Evolutionary conservation across 2,329 filamentous ascomycete species (phyloP).

Genomic region (Pyrenochaeta sp.): DNA sequence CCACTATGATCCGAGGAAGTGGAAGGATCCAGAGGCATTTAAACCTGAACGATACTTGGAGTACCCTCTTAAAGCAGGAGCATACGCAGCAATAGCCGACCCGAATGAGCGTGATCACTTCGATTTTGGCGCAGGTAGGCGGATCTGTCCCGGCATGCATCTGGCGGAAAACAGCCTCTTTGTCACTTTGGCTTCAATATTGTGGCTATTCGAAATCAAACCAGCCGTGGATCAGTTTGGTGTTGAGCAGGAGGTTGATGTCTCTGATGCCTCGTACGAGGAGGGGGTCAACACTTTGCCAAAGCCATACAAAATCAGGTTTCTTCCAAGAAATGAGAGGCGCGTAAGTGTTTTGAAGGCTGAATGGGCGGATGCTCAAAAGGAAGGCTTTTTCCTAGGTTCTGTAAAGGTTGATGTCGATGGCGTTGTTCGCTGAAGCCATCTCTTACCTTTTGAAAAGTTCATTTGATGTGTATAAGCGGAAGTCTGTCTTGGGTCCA

Average conservation of each 20-base stretch:
- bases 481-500: too few species aligned
- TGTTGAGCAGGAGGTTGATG: constrained; percentile 41
- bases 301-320: constrained; percentile 35
- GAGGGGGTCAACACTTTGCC: constrained; percentile 30
- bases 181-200: constrained; percentile 22
- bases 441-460: too few species aligned
- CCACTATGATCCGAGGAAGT: constrained; percentile 34
- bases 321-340: constrained; percentile 24
- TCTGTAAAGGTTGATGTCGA: background rate
- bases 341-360: constrained; percentile 20
- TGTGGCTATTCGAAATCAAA: constrained; percentile 37
- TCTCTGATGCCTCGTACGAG: constrained; percentile 37
- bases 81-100: constrained; percentile 33
- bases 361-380: constrained; percentile 27
- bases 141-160: constrained; percentile 32
- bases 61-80: constrained; percentile 17
- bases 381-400: background rate
- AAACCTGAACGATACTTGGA: constrained; percentile 36
- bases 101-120: constrained; percentile 33
- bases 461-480: too few species aligned
- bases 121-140: constrained; percentile 29
- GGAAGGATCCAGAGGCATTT: constrained; percentile 37
- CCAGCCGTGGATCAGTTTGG: constrained; percentile 16
- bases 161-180: constrained; percentile 31
- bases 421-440: background rate